A percentile compares a stretch with the other conserved stretches of the same genome.
phyloP scores from a whole-genome alignment of 163 green algal genomes.

The Chlorella variabilis region DNA sequence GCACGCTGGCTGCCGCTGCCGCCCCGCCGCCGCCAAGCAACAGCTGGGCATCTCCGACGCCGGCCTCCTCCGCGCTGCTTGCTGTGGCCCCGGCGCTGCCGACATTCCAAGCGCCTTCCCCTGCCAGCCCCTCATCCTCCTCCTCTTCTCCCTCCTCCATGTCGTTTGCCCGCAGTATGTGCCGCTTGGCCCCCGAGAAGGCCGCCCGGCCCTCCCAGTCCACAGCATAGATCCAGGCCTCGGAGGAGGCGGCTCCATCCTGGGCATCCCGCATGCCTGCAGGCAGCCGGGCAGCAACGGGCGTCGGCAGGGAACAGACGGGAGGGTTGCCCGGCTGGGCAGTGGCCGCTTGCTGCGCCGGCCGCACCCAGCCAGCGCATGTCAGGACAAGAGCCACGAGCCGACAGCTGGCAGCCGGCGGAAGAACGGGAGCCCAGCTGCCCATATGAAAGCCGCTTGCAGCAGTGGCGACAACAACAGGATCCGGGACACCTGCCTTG shows the following conservation, averaged over 20 bases:
- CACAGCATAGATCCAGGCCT: conserved; percentile 48
- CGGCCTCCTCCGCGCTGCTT: too few species aligned
- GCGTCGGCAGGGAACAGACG: neutral
- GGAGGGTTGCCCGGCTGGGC: neutral
- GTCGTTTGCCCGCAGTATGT: conserved; percentile 1
- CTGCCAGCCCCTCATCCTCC: neutral
- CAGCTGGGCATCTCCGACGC: too few species aligned
- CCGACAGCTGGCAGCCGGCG: too few species aligned
- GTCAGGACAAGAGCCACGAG: too few species aligned
- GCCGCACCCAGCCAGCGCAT: too few species aligned
- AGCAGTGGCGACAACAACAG: neutral
- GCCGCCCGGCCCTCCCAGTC: conserved; percentile 30
- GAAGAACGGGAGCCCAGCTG: too few species aligned
- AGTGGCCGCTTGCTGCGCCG: too few species aligned
- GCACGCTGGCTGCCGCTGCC: too few species aligned
- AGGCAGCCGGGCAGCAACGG: neutral
- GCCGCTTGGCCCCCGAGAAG: neutral
- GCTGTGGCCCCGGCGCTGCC: neutral
- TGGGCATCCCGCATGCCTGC: conserved; percentile 55
- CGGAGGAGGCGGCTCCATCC: conserved; percentile 46
- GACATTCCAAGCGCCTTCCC: too few species aligned
- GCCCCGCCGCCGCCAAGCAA: too few species aligned
- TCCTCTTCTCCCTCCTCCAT: neutral
- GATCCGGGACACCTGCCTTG: conserved; percentile 33
- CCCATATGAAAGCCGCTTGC: neutral